Base-by-base conservation (phyloP, 129 eudicot species). In the Chrysanthemum makinoi region DNA sequence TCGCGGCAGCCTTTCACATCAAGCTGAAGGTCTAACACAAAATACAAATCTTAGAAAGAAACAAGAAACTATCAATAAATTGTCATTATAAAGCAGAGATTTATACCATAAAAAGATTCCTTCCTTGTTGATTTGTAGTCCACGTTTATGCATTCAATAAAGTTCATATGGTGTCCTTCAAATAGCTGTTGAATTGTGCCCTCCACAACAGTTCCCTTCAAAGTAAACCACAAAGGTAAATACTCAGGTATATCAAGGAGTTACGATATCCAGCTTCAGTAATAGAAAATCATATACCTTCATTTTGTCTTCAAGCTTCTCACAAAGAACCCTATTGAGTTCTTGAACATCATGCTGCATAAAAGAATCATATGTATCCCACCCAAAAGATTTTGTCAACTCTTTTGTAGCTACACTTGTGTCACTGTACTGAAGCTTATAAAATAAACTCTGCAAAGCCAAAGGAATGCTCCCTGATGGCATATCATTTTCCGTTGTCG, bases 321-420 rank as follows among this genome's bases (percentile, higher is more conserved):
- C 98, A 84, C 95, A 89, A 69, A 94, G 92, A 79, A 93, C 98
- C 79, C 98, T 83, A 76, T 93, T 93, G 33, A 93, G 92, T 72
- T 93, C 98, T 82, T 93, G 98, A 52, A 94, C 98, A 80, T 94
- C 98, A 83, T 94, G 98, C 69, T 94, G 98, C 96, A 94, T 87
- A 68, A 94, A 94, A 44, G 98, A 94, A 75, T 94, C 98, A 81
- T 87, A 89, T 43, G 98, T 85, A 55, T 89, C 96, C 98, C 98
- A 94, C 1, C 98, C 98, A 82, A 94, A 94, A 17, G 98, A 94
- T 59, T 94, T 94, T 14, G 98, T 94, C 79, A 94, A 84, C 79
- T 94, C 96, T 82, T 93, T 94, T 30, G 98, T 94, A 55, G 96
- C 95, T 14, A 89, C 96, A 84, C 98, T 93, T n/a, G 92, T 79